Evolutionary conservation across 2,329 filamentous ascomycete species (phyloP), one percentile per base, ranked within the genome.

Genomic region (Colletotrichum cuscutae): DNA sequence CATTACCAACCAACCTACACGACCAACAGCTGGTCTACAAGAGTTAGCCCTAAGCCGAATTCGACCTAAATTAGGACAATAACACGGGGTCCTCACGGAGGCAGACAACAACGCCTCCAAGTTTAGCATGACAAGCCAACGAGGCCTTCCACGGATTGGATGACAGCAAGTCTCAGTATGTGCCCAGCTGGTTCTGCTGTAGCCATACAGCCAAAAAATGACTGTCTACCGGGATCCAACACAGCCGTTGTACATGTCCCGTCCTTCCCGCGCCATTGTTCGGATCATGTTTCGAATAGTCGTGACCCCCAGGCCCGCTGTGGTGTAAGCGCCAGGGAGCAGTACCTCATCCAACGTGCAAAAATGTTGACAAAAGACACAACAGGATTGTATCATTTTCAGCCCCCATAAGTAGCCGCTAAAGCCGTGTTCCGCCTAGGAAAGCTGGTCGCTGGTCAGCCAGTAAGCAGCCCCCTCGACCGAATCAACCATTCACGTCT

Each of bases 211-310:
- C n/a, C 7, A 11, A 19, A 60, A 60, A 22, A 15, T 49, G 42
- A 9, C 42, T 9, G 42, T 49, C 19, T 22, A 2, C 42, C 19
- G 42, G 28, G 19, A n/a, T 28, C 30, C 49, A 22, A 46, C 42
- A 66, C 68, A 57, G 62, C 54, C n/a, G 15, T 32, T 26, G 69
- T 42, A 28, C 52, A 42, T 46, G 53, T 69, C 59, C 70, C 65
- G 59, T 52, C 42, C 12, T 64, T 54, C 59, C 70, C 58, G 59
- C 53, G 65, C 65, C 42, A 60, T 49, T 30, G 70, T 65, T 60
- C 65, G 46, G 65, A 68, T 60, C 53, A n/a, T 9, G 70, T 72
- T 72, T 72, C 59, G 65, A 35, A 59, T 59, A 46, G 42, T 22
- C 19, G 19, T 49, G 42, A 19, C 32, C 32, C 32, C 32, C 32